These are phyloP conservation scores for Fusarium circinatum DNA, from an alignment of 2,329 filamentous ascomycete species.

Conservation along the genomic window DNA sequence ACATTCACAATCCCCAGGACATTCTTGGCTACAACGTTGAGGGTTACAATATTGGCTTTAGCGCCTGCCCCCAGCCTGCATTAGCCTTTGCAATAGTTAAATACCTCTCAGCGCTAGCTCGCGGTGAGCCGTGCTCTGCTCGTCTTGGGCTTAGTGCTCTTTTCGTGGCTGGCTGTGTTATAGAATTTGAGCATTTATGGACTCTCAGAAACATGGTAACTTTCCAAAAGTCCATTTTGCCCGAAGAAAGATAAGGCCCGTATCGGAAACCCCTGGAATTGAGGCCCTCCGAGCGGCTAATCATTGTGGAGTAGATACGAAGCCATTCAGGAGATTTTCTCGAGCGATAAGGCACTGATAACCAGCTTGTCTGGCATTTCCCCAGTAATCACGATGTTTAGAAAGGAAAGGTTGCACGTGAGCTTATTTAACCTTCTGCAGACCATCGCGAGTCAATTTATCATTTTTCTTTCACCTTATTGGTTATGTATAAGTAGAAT, in stretches of 20 bases:
- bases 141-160: neutral
- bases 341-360: too few relatives aligned
- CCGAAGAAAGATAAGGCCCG: neutral
- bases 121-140: neutral
- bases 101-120: neutral
- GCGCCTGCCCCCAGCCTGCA: neutral
- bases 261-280: neutral
- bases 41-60: neutral
- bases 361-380: accelerated
- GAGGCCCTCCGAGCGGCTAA: neutral
- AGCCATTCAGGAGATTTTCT: neutral
- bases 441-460: too few relatives aligned
- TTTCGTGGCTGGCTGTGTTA: neutral
- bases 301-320: neutral
- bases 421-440: neutral
- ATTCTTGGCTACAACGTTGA: neutral
- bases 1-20: too few relatives aligned
- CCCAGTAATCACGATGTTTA: neutral
- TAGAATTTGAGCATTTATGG: neutral
- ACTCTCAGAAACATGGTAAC: neutral
- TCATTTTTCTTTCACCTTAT: neutral
- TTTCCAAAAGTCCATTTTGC: neutral
- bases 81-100: neutral
- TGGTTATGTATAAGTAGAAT: neutral
- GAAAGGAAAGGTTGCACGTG: neutral